Percentiles rank a stretch among this genome's conserved stretches.
These are phyloP conservation scores for Emericellopsis terricola DNA, from an alignment of 495 filamentous ascomycete genomes.

Conservation along the genomic window DNA sequence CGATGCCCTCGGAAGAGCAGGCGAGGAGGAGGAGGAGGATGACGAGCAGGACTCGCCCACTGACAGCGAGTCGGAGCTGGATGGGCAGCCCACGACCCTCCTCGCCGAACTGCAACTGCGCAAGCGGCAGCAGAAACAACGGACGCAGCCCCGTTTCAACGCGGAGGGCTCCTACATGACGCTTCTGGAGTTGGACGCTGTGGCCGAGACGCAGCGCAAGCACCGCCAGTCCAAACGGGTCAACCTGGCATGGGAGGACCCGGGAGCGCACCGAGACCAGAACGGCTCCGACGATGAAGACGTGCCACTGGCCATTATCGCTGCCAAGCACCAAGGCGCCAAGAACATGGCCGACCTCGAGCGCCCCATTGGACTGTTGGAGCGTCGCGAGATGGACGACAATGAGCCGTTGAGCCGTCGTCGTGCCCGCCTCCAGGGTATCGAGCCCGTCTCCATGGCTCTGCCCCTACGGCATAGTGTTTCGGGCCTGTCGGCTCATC, in stretches of 20 bases:
- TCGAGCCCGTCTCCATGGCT: slow-evolving; percentile 7
- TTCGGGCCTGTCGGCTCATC: slow-evolving; percentile 11
- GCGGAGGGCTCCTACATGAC: slow-evolving; percentile 76
- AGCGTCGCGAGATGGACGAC: slow-evolving; percentile 70
- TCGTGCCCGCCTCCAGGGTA: slow-evolving; percentile 57
- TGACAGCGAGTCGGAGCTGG: slow-evolving; percentile 25
- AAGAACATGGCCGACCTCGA: slow-evolving; percentile 30
- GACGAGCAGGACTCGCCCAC: slow-evolving; percentile 21
- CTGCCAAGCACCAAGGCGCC: slow-evolving; percentile 34
- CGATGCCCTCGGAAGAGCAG: slow-evolving; percentile 16
- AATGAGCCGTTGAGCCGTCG: slow-evolving; percentile 74
- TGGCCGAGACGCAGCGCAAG: slow-evolving; percentile 70
- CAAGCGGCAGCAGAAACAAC: slow-evolving; percentile 63
- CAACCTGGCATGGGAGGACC: slow-evolving; percentile 78
- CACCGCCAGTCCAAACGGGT: slow-evolving; percentile 55
- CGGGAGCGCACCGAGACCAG: slow-evolving; percentile 28
- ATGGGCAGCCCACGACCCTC: slow-evolving; percentile 69
- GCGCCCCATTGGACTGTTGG: slow-evolving; percentile 70
- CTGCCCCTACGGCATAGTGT: slow-evolving; percentile 22
- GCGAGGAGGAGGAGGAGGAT: slow-evolving; percentile 18
- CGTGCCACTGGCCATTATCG: slow-evolving; percentile 69
- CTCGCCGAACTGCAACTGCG: slow-evolving; percentile 82
- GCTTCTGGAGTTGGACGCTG: slow-evolving; percentile 75
- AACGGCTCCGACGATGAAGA: slow-evolving; percentile 43
- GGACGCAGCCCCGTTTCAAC: slow-evolving; percentile 46